Percentiles rank a stretch among this genome's conserved stretches.
Evolutionary conservation across 2,329 filamentous ascomycete species (phyloP).

Genomic region (Penicillium sp.): DNA sequence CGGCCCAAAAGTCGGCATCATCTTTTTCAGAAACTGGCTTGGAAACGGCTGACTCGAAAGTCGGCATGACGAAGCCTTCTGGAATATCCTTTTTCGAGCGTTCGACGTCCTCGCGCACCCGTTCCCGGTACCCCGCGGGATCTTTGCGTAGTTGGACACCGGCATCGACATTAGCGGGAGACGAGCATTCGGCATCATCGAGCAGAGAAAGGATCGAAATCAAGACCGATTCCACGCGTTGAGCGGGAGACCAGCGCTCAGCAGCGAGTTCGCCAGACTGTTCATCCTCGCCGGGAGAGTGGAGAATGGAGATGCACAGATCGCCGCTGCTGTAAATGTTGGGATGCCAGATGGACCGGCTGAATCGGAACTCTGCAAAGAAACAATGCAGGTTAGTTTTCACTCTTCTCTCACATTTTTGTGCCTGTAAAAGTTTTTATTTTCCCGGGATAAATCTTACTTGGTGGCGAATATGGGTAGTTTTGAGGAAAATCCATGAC

Average conservation of each 20-base stretch:
- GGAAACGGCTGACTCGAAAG: conserved; percentile 54
- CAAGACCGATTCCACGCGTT: conserved; percentile 90
- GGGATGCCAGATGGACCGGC: conserved; percentile 76
- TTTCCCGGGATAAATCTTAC: conserved; percentile 31
- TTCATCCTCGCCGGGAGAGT: conserved; percentile 84
- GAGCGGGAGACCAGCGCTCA: conserved; percentile 91
- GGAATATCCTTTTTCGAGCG: conserved; percentile 77
- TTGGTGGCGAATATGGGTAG: conserved; percentile 83
- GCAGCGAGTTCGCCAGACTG: conserved; percentile 86
- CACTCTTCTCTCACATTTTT: background rate
- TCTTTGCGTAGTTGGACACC: conserved; percentile 78
- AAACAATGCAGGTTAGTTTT: background rate
- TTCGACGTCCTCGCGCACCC: conserved; percentile 67
- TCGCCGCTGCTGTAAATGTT: conserved; percentile 90
- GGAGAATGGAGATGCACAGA: conserved; percentile 94
- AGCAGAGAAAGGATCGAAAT: conserved; percentile 88
- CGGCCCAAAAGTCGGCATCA: conserved; percentile 71
- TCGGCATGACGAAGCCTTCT: conserved; percentile 72
- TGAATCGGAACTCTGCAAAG: conserved; percentile 72
- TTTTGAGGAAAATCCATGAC: conserved; percentile 83
- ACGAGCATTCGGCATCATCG: conserved; percentile 89
- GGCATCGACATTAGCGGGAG: conserved; percentile 91
- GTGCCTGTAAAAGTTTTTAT: background rate
- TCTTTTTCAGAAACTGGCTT: conserved; percentile 41
- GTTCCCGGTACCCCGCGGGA: conserved; percentile 63